Evolutionary conservation across 805 yeast species (phyloP).

Genomic region (Cyberlindnera amylophila): DNA sequence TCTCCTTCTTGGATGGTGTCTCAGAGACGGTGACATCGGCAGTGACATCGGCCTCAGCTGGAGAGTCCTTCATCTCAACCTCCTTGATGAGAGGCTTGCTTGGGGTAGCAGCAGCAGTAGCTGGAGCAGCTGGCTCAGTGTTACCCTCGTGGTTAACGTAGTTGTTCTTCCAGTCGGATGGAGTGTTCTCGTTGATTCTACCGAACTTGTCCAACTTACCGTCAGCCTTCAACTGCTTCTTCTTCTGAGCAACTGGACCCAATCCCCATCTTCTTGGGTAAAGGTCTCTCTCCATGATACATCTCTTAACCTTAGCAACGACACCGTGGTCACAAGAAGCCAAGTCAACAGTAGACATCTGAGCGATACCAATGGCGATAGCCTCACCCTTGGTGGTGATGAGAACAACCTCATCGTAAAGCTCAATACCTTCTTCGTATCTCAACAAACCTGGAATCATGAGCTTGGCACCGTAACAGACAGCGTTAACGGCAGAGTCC

Average conservation of each 20-base stretch:
- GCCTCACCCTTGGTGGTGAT: conserved; percentile 99
- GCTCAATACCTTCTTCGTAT: conserved; percentile 95
- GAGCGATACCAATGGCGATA: conserved; percentile 96
- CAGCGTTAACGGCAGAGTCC: conserved; percentile 95
- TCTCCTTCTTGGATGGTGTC: conserved; percentile 48
- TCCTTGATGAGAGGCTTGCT: conserved; percentile 44
- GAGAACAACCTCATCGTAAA: conserved; percentile 95
- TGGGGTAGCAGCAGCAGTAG: conserved; percentile 33
- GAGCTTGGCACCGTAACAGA: conserved; percentile 97
- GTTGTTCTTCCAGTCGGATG: conserved; percentile 83
- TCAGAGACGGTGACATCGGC: conserved; percentile 21
- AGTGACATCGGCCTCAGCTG: conserved; percentile 27
- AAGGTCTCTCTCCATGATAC: conserved; percentile 98
- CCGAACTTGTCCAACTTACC: conserved; percentile 97
- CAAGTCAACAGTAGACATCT: conserved; percentile 96
- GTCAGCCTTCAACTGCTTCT: conserved; percentile 95
- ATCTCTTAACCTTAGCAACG: conserved; percentile 97
- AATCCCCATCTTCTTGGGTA: conserved; percentile 99
- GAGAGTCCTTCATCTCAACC: conserved; percentile 31
- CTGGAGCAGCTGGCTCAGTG: conserved; percentile 42
- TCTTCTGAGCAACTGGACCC: conserved; percentile 97
- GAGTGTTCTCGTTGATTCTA: conserved; percentile 89
- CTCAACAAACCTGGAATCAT: conserved; percentile 98
- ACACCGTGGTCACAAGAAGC: conserved; percentile 98
- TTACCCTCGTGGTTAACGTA: conserved; percentile 71